Conservation (phyloP, 2,329 filamentous ascomycete species). For the Fusarium decemcellulare region DNA sequence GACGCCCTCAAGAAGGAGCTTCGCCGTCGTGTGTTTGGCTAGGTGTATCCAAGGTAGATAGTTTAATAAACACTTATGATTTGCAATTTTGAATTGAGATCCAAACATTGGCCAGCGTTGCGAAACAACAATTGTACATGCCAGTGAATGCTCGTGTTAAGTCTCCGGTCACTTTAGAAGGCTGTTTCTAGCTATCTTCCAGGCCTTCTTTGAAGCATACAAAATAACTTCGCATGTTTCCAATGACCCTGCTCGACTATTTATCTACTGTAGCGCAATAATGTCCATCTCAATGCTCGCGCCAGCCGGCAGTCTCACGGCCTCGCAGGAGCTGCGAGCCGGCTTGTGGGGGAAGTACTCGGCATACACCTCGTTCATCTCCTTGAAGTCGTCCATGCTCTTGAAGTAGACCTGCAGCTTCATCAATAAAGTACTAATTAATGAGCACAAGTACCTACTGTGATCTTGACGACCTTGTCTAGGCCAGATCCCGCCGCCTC, state of each 20-base stretch:
- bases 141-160: no score
- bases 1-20: constrained; percentile 44
- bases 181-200: no score
- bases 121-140: no score
- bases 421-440: background rate
- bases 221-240: no score
- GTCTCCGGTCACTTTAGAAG: no score
- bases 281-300: constrained; percentile 35
- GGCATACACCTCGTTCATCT: constrained; percentile 35
- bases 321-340: constrained; percentile 26
- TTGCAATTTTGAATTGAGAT: no score
- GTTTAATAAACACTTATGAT: no score
- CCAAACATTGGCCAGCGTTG: no score
- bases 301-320: constrained; percentile 25
- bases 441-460: constrained; percentile 12
- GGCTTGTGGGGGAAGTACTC: constrained; percentile 37
- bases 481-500: constrained; percentile 75
- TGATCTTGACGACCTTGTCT: constrained; percentile 77
- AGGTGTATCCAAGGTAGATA: background rate
- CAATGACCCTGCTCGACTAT: no score
- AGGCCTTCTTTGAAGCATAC: no score
- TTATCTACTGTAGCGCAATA: constrained; percentile 19
- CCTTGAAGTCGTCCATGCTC: constrained; percentile 26
- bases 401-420: constrained; percentile 20
- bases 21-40: constrained; percentile 42